A percentile compares a stretch with the other conserved stretches of the same genome.
phyloP scores from a whole-genome alignment of 2,329 filamentous ascomycete species.

The Trichoderma citrinoviride region DNA sequence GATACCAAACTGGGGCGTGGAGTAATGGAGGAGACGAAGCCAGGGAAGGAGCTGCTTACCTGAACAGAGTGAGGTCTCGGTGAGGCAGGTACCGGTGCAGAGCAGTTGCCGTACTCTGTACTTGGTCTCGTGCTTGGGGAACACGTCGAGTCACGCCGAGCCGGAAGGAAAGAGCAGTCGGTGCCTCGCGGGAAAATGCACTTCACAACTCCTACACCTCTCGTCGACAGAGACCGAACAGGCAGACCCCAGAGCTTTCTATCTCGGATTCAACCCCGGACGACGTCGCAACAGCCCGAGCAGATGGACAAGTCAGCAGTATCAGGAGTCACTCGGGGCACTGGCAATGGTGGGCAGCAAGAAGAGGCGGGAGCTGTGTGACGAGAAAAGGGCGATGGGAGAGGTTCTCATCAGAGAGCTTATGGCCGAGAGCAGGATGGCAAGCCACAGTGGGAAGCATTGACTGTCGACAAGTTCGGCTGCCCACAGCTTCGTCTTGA shows the following conservation, averaged over 20 bases:
- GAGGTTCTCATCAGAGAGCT: constrained; percentile 11
- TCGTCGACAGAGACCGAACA: not conserved
- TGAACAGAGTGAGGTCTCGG: constrained; percentile 15
- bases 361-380: constrained; percentile 1
- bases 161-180: not conserved
- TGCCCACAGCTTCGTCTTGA: constrained; percentile 16
- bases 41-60: constrained; percentile 19
- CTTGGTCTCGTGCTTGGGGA: not conserved
- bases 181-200: not conserved
- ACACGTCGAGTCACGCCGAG: not conserved
- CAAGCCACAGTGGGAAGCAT: constrained; percentile 21
- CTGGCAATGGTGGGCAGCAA: not conserved
- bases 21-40: not conserved
- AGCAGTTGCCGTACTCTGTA: constrained; percentile 5
- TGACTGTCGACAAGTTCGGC: constrained; percentile 17
- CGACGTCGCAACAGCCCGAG: not conserved
- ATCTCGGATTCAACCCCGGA: constrained; percentile 1
- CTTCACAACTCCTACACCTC: constrained; percentile 8
- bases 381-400: constrained; percentile 11
- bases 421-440: constrained; percentile 3
- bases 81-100: constrained; percentile 16
- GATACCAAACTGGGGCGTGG: not conserved
- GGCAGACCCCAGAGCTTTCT: not conserved
- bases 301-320: not conserved
- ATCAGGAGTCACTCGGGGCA: constrained; percentile 15